These are phyloP conservation scores for Saccharata proteae DNA, from an alignment of 2,329 filamentous ascomycete species.

Conservation along the genomic window DNA sequence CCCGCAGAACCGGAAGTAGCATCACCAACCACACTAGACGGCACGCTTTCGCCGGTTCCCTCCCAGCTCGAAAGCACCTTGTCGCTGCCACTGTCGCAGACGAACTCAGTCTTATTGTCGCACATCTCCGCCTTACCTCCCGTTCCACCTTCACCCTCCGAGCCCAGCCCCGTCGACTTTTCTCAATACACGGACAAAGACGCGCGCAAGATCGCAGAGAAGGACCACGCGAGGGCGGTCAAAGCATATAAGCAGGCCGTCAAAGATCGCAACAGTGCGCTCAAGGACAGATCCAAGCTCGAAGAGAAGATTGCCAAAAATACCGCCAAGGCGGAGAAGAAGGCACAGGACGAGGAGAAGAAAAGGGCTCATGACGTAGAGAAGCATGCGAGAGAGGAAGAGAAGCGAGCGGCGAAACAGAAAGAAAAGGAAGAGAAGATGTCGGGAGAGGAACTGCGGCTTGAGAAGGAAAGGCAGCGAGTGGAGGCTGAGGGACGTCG, in stretches of 20 bases:
- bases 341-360: slow-evolving; percentile 16
- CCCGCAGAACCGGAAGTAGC: too few relatives aligned
- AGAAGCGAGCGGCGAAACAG: slow-evolving; percentile 11
- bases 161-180: slow-evolving; percentile 46
- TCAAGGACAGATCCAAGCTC: slow-evolving; percentile 52
- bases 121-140: slow-evolving; percentile 26
- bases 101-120: too few relatives aligned
- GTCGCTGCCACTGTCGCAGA: background rate
- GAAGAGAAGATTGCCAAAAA: slow-evolving; percentile 33
- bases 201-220: slow-evolving; percentile 55
- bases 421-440: slow-evolving; percentile 1
- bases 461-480: slow-evolving; percentile 16
- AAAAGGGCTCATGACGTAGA: slow-evolving; percentile 15
- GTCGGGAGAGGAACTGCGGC: slow-evolving; percentile 11
- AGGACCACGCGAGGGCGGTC: slow-evolving; percentile 49
- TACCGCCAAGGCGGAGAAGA: slow-evolving; percentile 17
- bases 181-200: slow-evolving; percentile 50
- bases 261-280: slow-evolving; percentile 52
- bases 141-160: slow-evolving; percentile 40
- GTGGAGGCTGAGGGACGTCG: slow-evolving; percentile 15
- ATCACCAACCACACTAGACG: background rate
- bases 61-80: too few relatives aligned
- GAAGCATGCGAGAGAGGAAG: slow-evolving; percentile 16
- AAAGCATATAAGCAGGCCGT: slow-evolving; percentile 55
- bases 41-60: too few relatives aligned